Evolutionary conservation across 306 rosid genomes (phyloP), one percentile per base, ranked within the genome.

Genomic region (Trifolium fragiferum): DNA sequence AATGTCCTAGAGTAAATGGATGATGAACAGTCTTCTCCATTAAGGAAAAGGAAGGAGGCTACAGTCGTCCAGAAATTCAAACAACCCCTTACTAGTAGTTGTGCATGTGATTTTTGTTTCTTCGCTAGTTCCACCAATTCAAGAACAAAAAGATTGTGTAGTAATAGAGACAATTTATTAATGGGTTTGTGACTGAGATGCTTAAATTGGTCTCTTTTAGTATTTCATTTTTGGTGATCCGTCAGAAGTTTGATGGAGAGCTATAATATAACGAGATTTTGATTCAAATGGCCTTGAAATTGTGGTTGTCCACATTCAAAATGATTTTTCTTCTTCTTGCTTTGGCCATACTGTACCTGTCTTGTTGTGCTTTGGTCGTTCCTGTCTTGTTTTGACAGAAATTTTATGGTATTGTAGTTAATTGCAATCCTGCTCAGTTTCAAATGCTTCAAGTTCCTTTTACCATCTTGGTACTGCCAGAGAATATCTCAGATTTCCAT

Each of bases 11-110:
- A 93, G 82, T 43, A 78, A 85, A 54, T 54, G 96, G 95, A 80
- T 82, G 97, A 83, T 82, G 98, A 93, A 90, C 97, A 93, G 81
- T 90, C 89, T 84, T 81, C 89, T 84, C 83, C 89, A 74, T 82
- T 71, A 66, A 66, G 71, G 81, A 90, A 92, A 67, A 80, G 89
- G 90, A 80, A 80, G 84, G 84, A 84, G 82, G 82, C 87, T 84
- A 84, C 87, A 76, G 10, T 84, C 72, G 13, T 68, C 84, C 84
- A 7, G 51, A 84, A 67, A 84, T 80, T 62, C 19, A 15, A 50
- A 70, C 16, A 37, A 9, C 32, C 51, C 59, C 19, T 18, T 8
- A 65, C 43, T 53, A 27, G 16, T 49, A 35, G 40, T 12, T 41
- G 11, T 41, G 18, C 37, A 35, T 10, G 68, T 62, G 35, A 10